These are phyloP conservation scores for Tephrocybe rancida DNA, from an alignment of 768 basidiomycete species.

Conservation along the genomic window DNA sequence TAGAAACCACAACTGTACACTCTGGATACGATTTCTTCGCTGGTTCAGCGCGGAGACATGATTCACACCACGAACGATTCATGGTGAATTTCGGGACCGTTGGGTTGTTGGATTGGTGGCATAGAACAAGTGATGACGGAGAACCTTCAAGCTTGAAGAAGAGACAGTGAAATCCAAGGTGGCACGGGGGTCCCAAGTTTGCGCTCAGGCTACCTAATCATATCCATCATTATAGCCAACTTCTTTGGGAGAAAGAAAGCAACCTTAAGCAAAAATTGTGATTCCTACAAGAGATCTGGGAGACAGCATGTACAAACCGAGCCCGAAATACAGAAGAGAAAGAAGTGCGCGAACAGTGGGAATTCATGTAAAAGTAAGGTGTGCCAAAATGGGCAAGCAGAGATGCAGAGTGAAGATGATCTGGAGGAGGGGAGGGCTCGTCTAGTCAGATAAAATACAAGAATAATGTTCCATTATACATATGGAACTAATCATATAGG, in stretches of 20 bases:
- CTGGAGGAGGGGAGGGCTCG: slow-evolving; percentile 1
- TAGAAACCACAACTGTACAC: slow-evolving; percentile 30
- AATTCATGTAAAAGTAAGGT: slow-evolving; percentile 12
- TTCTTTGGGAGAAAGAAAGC: background rate
- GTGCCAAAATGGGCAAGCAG: slow-evolving; percentile 15
- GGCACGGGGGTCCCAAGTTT: no score
- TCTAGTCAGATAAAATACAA: slow-evolving; percentile 19
- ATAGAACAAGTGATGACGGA: slow-evolving; percentile 15
- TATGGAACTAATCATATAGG: slow-evolving; percentile 8
- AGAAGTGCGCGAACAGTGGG: slow-evolving; percentile 8
- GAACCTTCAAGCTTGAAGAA: slow-evolving; percentile 4
- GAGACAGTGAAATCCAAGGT: background rate
- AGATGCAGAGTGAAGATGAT: slow-evolving; percentile 14
- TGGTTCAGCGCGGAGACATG: slow-evolving; percentile 24
- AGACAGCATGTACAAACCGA: slow-evolving; percentile 12
- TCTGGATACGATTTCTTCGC: slow-evolving; percentile 30
- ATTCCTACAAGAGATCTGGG: slow-evolving; percentile 15
- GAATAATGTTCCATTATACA: slow-evolving; percentile 5
- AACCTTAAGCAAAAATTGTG: slow-evolving; percentile 4
- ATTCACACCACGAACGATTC: slow-evolving; percentile 31
- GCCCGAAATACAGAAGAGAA: slow-evolving; percentile 9
- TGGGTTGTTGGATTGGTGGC: slow-evolving; percentile 28
- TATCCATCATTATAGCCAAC: no score
- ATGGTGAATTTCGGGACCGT: slow-evolving; percentile 26
- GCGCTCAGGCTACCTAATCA: no score